A percentile compares a stretch with the other conserved stretches of the same genome.
Evolutionary conservation across 2,329 filamentous ascomycete genomes (phyloP).

Genomic region (Westerdykella aurantiaca): DNA sequence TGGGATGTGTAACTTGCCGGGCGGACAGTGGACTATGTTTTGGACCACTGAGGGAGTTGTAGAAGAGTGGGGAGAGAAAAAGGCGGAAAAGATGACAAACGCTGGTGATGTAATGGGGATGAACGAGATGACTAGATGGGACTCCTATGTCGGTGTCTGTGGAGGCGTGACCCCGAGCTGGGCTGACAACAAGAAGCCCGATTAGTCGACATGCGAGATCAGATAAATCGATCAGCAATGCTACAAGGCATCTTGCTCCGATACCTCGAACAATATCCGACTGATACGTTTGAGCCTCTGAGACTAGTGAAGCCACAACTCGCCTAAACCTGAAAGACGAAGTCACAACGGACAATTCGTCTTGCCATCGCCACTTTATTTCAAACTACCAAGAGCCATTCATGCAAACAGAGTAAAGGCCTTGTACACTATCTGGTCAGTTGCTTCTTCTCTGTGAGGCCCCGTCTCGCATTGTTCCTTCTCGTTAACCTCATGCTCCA

Average conservation of each 20-base stretch:
- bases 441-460: background rate
- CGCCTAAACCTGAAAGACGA: background rate
- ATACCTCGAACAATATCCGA: no score
- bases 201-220: constrained; percentile 5
- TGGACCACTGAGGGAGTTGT: constrained; percentile 72
- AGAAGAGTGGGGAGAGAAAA: constrained; percentile 50
- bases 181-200: constrained; percentile 37
- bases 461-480: no score
- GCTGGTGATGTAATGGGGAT: constrained; percentile 38
- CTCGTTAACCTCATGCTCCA: no score
- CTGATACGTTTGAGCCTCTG: no score
- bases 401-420: no score
- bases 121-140: constrained; percentile 40
- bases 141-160: constrained; percentile 48
- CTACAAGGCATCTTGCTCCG: no score
- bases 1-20: constrained; percentile 74
- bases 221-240: no score
- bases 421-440: no score
- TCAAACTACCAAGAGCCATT: no score
- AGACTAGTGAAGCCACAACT: no score
- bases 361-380: no score
- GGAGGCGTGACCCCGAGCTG: constrained; percentile 45
- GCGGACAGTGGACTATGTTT: constrained; percentile 96
- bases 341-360: no score
- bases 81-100: background rate